Evolutionary conservation across 345 rosid species (phyloP), one percentile per base, ranked within the genome.

Genomic region (Ceriops zippeliana): DNA sequence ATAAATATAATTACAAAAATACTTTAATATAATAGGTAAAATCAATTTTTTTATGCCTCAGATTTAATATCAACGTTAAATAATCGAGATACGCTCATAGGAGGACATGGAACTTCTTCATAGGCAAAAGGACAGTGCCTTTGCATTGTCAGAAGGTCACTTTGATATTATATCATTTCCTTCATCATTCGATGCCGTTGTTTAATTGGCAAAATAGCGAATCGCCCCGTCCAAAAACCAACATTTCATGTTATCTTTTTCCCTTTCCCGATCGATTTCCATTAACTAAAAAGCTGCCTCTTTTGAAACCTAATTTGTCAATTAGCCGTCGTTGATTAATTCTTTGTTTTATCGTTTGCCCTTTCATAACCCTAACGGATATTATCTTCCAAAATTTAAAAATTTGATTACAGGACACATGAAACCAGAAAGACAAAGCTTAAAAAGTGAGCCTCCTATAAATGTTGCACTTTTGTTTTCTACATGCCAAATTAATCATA

Each of bases 211-310:
- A 22, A 52, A 11, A 11, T 4, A 42, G 52, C 47, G 47, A 64
- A 35, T 58, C 47, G 37, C 37, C 37, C 37, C 37, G 37, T 6
- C 1, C 37, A 34, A 49, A 49, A 46, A 32, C 49, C 21, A 17
- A 53, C 70, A 57, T 71, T 32, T n/a, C 27, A 69, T 61, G 38
- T 15, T 58, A 34, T 62, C 49, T 20, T 7, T 42, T 24, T 47
- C 51, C 61, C 22, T 71, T 35, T 69, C 60, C 64, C 70, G 30
- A 66, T 24, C 22, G 62, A 62, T 68, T 65, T 11, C 52, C 2
- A 62, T 13, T 42, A 42, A 42, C 28, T 57, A 17, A 51, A 65
- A 62, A 54, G 66, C 19, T n/a, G 61, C 58, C 61, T 65, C 53
- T 62, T 26, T 62, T 15, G 27, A 22, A 52, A 34, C 69, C 70